Evolutionary conservation across 176 grass and related monocot genomes (phyloP).

Genomic region (Alopecurus myosuroides): DNA sequence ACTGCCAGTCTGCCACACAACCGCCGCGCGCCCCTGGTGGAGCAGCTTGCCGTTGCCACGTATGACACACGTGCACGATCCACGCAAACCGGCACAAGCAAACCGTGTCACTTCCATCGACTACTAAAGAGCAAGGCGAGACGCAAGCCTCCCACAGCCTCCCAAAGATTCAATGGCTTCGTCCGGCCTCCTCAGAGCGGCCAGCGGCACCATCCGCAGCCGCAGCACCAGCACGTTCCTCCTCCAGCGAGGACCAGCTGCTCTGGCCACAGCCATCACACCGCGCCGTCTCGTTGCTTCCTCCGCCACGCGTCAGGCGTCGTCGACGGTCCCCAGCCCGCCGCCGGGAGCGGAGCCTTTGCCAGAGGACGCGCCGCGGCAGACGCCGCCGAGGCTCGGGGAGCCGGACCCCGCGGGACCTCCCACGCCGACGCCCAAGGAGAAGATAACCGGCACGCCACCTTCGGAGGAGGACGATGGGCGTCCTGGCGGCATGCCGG

Average conservation of each 20-base stretch:
- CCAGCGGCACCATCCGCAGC: not conserved
- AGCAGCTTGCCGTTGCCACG: not conserved
- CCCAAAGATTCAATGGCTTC: slow-evolving; percentile 5
- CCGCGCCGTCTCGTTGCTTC: not conserved
- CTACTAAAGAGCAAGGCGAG: not conserved
- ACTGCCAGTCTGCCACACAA: too few relatives aligned
- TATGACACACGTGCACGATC: not conserved
- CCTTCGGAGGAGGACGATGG: not conserved
- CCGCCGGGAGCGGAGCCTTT: not conserved
- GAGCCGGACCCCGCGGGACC: not conserved
- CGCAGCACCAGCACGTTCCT: not conserved
- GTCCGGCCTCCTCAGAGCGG: not conserved
- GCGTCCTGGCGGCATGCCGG: not conserved
- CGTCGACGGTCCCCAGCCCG: not conserved
- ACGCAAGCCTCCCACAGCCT: not conserved
- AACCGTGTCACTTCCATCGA: not conserved
- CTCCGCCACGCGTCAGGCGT: not conserved
- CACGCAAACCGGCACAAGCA: not conserved
- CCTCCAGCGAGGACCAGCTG: not conserved
- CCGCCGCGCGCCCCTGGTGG: too few relatives aligned
- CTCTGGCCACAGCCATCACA: not conserved
- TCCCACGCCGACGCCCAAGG: not conserved
- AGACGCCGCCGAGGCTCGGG: slow-evolving; percentile 1
- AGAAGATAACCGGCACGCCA: not conserved
- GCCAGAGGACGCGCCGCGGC: not conserved